phyloP scores from a whole-genome alignment of 306 rosid genomes.

The Trifolium subterraneum region DNA sequence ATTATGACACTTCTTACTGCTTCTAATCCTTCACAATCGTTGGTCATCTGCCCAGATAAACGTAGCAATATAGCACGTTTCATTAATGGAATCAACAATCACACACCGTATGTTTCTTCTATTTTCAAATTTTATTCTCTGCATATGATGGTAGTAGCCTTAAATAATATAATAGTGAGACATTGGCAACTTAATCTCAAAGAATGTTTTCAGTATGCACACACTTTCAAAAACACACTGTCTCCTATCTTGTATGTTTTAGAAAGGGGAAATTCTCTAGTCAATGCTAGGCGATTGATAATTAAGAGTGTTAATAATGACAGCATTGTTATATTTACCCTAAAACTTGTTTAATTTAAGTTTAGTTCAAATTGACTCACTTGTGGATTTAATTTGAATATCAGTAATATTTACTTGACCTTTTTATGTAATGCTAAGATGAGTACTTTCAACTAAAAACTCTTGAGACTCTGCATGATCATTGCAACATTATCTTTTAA shows the following conservation, averaged over 20 bases:
- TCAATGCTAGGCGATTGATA: neutral
- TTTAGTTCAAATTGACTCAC: neutral
- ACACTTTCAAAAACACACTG: neutral
- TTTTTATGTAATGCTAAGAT: neutral
- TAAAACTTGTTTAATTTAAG: neutral
- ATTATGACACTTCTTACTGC: slow-evolving; percentile 94
- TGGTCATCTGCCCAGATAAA: slow-evolving; percentile 92
- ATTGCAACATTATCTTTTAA: neutral
- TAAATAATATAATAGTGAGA: neutral
- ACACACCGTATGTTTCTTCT: slow-evolving; percentile 69
- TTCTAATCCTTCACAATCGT: slow-evolving; percentile 64
- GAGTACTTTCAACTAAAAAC: neutral
- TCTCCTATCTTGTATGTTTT: neutral
- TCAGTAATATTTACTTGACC: neutral
- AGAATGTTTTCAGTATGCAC: neutral
- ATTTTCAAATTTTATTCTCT: neutral
- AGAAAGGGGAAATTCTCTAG: neutral
- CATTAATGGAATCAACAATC: slow-evolving; percentile 92
- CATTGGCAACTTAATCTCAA: neutral
- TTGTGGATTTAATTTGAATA: neutral
- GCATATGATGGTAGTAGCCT: neutral
- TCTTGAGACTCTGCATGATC: neutral
- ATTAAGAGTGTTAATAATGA: neutral
- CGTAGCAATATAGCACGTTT: slow-evolving; percentile 90
- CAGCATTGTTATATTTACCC: neutral